Conservation (phyloP, 768 basidiomycete genomes). For the Leccinum pellstonianum region DNA sequence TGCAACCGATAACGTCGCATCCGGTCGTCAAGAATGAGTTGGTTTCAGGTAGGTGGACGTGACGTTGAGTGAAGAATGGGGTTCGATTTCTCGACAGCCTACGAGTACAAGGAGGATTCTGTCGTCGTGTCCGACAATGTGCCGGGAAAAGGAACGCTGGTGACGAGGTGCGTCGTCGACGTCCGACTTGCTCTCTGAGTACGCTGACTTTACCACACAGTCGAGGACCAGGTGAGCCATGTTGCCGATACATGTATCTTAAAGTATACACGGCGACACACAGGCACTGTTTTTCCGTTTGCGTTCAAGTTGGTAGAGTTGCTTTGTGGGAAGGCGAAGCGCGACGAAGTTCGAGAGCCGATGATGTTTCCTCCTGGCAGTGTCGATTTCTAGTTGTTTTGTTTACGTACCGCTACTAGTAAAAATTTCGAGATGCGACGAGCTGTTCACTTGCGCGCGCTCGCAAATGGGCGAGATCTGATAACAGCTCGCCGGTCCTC, state of each 20-base stretch:
- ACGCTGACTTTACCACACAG: constrained; percentile 32
- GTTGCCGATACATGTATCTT: neutral
- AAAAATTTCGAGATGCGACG: constrained; percentile 27
- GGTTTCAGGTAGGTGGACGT: constrained; percentile 43
- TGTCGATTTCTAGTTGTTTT: constrained; percentile 37
- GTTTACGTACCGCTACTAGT: constrained; percentile 14
- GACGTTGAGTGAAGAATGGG: neutral
- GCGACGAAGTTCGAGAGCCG: constrained; percentile 57
- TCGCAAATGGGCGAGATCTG: constrained; percentile 14
- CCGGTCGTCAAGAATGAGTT: constrained; percentile 64
- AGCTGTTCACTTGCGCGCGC: constrained; percentile 21
- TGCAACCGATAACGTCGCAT: constrained; percentile 74
- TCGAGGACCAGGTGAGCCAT: constrained; percentile 65
- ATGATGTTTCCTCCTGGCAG: constrained; percentile 66
- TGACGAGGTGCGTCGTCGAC: constrained; percentile 61
- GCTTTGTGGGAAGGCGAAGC: constrained; percentile 61
- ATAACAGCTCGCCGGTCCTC: constrained; percentile 8
- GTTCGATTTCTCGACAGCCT: constrained; percentile 42
- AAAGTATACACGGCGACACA: neutral
- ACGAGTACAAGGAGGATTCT: constrained; percentile 69
- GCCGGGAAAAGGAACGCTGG: constrained; percentile 46
- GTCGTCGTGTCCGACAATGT: constrained; percentile 59
- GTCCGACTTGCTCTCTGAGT: neutral
- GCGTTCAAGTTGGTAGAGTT: constrained; percentile 73
- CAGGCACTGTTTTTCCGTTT: constrained; percentile 77